Evolutionary conservation across 306 rosid species (phyloP).

Genomic region (Quillaja saponaria): DNA sequence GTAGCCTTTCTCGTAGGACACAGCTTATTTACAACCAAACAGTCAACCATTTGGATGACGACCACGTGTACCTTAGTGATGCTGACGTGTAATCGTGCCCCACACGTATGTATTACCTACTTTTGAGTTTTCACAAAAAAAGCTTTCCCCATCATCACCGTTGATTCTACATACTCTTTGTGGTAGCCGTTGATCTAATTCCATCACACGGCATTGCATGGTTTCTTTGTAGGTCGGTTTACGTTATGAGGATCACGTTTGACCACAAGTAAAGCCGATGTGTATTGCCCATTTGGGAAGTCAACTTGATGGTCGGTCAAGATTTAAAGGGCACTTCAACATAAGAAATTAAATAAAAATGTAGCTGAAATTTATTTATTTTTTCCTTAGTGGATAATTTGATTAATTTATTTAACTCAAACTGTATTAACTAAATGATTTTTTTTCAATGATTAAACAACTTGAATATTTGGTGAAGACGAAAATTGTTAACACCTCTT

Average conservation of each 20-base stretch:
- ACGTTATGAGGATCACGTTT: background rate
- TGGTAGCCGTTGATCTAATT: background rate
- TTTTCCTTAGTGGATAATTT: background rate
- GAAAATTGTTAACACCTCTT: no score
- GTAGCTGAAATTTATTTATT: no score
- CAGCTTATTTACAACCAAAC: background rate
- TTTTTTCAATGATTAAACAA: no score
- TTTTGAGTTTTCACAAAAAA: conserved; percentile 23
- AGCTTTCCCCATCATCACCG: background rate
- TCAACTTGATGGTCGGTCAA: conserved; percentile 42
- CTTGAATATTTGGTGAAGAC: no score
- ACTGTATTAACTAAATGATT: no score
- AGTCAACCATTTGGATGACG: background rate
- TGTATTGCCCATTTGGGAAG: no score
- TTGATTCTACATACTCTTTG: background rate
- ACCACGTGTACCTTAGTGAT: conserved; percentile 8
- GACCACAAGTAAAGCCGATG: background rate
- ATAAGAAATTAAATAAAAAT: no score
- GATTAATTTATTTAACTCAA: background rate
- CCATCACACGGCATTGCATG: background rate
- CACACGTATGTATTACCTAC: conserved; percentile 16
- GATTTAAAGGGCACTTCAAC: no score
- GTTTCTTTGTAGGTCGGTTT: background rate
- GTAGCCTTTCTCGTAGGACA: background rate
- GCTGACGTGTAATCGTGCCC: conserved; percentile 14